Percentiles rank a stretch among this genome's conserved stretches.
These are phyloP conservation scores for Asterophora lycoperdoides DNA, from an alignment of 768 basidiomycete species.

Conservation along the genomic window DNA sequence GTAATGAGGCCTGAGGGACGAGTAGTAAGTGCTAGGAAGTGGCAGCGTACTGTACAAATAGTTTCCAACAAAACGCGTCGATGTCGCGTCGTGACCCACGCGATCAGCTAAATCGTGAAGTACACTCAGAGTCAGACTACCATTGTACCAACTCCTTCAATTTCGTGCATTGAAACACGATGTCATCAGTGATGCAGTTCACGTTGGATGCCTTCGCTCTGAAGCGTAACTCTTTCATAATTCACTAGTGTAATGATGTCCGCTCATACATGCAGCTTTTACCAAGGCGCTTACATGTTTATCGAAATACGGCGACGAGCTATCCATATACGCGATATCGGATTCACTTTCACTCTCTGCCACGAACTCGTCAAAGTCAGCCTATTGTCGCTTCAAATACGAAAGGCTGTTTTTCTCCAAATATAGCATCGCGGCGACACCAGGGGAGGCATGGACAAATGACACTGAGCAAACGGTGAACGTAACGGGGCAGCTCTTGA, in stretches of 20 bases:
- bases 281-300: slow-evolving; percentile 72
- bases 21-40: too few species aligned
- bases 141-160: background rate
- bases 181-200: slow-evolving; percentile 51
- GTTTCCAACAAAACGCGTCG: slow-evolving; percentile 1
- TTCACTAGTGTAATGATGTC: slow-evolving; percentile 9
- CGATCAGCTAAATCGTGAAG: background rate
- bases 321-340: slow-evolving; percentile 60
- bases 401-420: slow-evolving; percentile 64
- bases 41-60: background rate
- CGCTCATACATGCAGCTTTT: slow-evolving; percentile 48
- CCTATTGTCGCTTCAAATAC: slow-evolving; percentile 77
- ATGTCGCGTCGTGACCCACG: background rate
- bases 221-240: slow-evolving; percentile 35
- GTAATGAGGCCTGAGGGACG: too few species aligned
- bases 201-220: slow-evolving; percentile 56
- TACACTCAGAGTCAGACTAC: too few species aligned
- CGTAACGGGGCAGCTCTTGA: slow-evolving; percentile 63
- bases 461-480: slow-evolving; percentile 34
- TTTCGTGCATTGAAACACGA: background rate
- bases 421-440: slow-evolving; percentile 42
- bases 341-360: slow-evolving; percentile 62
- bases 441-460: slow-evolving; percentile 18
- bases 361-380: slow-evolving; percentile 78
- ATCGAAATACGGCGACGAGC: slow-evolving; percentile 79